These are phyloP conservation scores for button mushroom (Agaricus bisporus) DNA, from an alignment of 768 basidiomycete genomes.

Conservation along the genomic window DNA sequence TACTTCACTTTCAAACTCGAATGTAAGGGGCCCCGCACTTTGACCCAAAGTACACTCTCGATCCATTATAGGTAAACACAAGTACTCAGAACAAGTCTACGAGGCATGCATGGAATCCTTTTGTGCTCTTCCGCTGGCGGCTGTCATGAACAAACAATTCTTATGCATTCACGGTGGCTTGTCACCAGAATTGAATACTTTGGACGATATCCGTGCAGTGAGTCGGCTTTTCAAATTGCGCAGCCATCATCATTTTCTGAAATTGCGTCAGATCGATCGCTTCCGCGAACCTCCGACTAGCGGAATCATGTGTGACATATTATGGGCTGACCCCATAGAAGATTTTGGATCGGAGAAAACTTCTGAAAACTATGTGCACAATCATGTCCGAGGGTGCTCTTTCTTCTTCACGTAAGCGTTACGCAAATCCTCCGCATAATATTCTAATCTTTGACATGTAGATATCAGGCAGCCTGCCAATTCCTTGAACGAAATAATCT, in stretches of 20 bases:
- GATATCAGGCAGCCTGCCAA: constrained; percentile 93
- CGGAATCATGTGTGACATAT: constrained; percentile 96
- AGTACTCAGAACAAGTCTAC: constrained; percentile 95
- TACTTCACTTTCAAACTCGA: constrained; percentile 99
- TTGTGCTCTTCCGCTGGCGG: constrained; percentile 90
- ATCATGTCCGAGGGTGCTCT: constrained; percentile 94
- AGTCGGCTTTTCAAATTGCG: constrained; percentile 21
- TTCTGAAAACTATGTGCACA: constrained; percentile 86
- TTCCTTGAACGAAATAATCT: constrained; percentile 98
- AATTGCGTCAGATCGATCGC: constrained; percentile 71
- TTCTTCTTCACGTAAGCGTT: constrained; percentile 70
- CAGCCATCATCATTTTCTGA: neutral
- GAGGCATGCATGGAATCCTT: constrained; percentile 98
- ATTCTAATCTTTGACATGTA: constrained; percentile 24
- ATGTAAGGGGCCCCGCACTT: constrained; percentile 49
- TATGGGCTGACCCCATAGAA: constrained; percentile 98
- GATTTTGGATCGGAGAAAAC: constrained; percentile 96
- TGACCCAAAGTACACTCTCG: constrained; percentile 1
- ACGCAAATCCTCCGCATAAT: neutral
- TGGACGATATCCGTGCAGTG: constrained; percentile 90
- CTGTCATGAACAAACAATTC: constrained; percentile 99
- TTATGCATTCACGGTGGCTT: constrained; percentile 97
- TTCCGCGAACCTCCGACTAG: constrained; percentile 98
- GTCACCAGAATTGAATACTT: constrained; percentile 89
- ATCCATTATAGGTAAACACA: constrained; percentile 78